Base-by-base conservation (phyloP, 257 asterid genomes). In the Solanum pinnatisectum region DNA sequence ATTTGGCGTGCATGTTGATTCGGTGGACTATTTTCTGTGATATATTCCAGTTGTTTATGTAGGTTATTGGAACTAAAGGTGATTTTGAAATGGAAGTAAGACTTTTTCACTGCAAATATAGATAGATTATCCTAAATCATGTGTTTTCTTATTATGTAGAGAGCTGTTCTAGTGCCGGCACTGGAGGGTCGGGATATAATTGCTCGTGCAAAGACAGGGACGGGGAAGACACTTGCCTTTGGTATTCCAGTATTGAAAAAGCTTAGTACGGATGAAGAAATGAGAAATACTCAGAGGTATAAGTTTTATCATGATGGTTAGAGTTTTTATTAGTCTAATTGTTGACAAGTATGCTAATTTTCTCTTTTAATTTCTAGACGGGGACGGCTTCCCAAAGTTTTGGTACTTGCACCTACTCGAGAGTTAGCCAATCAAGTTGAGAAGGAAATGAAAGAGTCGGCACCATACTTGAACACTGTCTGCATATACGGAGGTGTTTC, bases 391-490 rank as follows among this genome's bases (percentile, higher is more conserved):
- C 99, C 99, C 44, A 93, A 91, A 89, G 93, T 91, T 27, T 90
- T 96, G 95, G 99, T 95, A 89, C 99, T 97, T 87, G 99, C 99
- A 82, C 99, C 99, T 71, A 97, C 99, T 74, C 92, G 99, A 88
- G 99, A 97, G 92, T 90, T 97, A 91, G 99, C 99, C 84, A 97
- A 95, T 91, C 99, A 96, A 94, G 99, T 96, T 60, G 99, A 96
- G 89, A 96, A 94, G 84, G 99, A 96, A 89, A 94, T 96, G 87
- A 91, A 91, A 89, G 98, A 96, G 92, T 93, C 98, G 40, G 98
- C 99, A 63, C 96, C 98, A 79, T 88, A 91, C 91, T 89, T 96
- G 89, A 94, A 84, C 92, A 94, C 99, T 23, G 95, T 89, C 77
- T 94, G 96, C 89, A 91, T 94, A 77, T 94, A 94, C 73, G 99